These are phyloP conservation scores for Stenogyne calaminthoides DNA, from an alignment of 305 asterid genomes.

Conservation along the genomic window DNA sequence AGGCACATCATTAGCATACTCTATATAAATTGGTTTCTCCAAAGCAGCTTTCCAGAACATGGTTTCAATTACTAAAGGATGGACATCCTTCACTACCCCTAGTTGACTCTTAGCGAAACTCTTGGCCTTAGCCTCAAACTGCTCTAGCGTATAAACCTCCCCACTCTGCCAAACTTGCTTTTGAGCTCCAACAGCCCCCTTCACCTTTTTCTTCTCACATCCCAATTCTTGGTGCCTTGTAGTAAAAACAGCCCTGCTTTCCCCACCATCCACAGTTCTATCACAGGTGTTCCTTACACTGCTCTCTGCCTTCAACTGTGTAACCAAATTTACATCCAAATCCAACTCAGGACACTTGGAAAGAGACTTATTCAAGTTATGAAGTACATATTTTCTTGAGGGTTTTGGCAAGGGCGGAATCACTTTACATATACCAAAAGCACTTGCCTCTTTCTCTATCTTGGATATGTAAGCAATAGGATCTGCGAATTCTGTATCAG, in stretches of 20 bases:
- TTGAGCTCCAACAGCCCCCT: slow-evolving; percentile 44
- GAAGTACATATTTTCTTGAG: slow-evolving; percentile 75
- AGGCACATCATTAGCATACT: slow-evolving; percentile 97
- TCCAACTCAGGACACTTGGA: slow-evolving; percentile 82
- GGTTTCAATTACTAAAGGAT: slow-evolving; percentile 71
- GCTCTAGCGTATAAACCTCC: slow-evolving; percentile 84
- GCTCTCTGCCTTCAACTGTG: slow-evolving; percentile 31
- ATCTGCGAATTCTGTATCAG: slow-evolving; percentile 95
- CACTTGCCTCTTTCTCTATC: slow-evolving; percentile 94
- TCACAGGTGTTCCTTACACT: slow-evolving; percentile 40
- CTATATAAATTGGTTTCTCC: slow-evolving; percentile 84
- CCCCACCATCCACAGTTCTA: slow-evolving; percentile 35
- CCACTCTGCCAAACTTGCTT: slow-evolving; percentile 99
- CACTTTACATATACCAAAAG: slow-evolving; percentile 92
- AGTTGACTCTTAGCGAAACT: slow-evolving; percentile 72
- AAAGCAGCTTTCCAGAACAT: slow-evolving; percentile 86
- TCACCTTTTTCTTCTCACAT: slow-evolving; percentile 52
- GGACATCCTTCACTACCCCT: slow-evolving; percentile 70
- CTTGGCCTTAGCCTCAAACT: slow-evolving; percentile 89
- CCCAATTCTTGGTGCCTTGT: slow-evolving; percentile 95
- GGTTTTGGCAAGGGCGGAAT: slow-evolving; percentile 95
- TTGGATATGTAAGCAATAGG: slow-evolving; percentile 97
- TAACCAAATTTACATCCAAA: slow-evolving; percentile 45
- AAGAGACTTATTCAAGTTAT: slow-evolving; percentile 82
- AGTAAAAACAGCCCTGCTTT: slow-evolving; percentile 74